Percentiles rank a stretch among this genome's conserved stretches.
phyloP scores from a whole-genome alignment of 495 filamentous ascomycete species.

The Tuber melanosporum region DNA sequence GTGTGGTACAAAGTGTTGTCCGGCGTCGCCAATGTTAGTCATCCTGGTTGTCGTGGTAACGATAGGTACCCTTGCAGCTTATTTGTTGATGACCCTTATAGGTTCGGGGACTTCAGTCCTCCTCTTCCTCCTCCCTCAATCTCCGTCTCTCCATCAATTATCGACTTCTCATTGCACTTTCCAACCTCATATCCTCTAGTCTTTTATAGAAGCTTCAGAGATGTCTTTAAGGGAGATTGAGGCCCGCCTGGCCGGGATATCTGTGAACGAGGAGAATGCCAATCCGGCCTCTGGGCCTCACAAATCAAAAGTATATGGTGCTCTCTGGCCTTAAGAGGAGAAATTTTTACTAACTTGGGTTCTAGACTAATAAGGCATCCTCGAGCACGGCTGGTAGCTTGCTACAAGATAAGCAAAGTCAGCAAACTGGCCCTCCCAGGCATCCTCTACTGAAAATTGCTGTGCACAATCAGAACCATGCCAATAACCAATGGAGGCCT shows the following conservation, averaged over 20 bases:
- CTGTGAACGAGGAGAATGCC: constrained; percentile 71
- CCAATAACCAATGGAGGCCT: constrained; percentile 47
- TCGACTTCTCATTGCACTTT: constrained; percentile 59
- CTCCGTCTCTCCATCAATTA: constrained; percentile 52
- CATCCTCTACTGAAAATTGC: constrained; percentile 66
- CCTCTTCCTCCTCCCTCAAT: constrained; percentile 47
- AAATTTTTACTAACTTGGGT: constrained; percentile 41
- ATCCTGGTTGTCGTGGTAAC: constrained; percentile 31
- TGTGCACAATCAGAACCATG: constrained; percentile 63
- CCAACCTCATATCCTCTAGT: constrained; percentile 47
- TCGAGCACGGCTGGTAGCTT: constrained; percentile 49
- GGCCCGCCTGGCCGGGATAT: constrained; percentile 72
- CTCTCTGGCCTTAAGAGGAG: constrained; percentile 9
- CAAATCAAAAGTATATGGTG: constrained; percentile 61
- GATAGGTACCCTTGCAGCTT: constrained; percentile 6
- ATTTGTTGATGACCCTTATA: constrained; percentile 36
- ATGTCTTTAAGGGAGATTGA: constrained; percentile 63
- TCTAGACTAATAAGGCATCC: constrained; percentile 49
- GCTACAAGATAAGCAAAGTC: constrained; percentile 50
- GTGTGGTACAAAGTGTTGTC: neutral
- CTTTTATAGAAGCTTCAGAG: neutral
- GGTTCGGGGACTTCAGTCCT: neutral
- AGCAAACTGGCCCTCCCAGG: constrained; percentile 24
- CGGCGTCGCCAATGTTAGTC: neutral
- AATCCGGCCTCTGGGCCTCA: constrained; percentile 50